phyloP scores from a whole-genome alignment of 108 stramenopile genomes.

The Pseudonitzschia multiseries region DNA sequence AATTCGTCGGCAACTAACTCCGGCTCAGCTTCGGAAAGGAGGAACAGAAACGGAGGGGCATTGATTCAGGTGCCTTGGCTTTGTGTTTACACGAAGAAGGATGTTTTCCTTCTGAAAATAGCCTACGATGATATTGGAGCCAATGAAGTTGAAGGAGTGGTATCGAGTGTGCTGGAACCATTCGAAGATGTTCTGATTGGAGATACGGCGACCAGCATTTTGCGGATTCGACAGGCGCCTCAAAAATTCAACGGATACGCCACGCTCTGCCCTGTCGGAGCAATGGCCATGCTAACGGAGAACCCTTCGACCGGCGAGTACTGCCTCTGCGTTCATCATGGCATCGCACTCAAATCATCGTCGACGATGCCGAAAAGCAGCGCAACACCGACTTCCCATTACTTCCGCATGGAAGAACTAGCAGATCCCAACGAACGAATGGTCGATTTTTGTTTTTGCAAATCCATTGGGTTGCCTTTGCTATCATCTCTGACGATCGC shows the following conservation, averaged over 20 bases:
- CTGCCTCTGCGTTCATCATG: constrained; percentile 35
- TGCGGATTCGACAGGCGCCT: constrained; percentile 65
- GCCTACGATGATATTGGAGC: constrained; percentile 27
- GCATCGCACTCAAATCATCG: constrained; percentile 20
- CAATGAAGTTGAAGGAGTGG: constrained; percentile 27
- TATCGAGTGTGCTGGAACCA: constrained; percentile 48
- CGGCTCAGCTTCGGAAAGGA: not conserved
- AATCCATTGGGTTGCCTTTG: constrained; percentile 39
- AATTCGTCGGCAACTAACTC: not conserved
- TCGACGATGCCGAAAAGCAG: not conserved
- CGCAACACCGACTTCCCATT: constrained; percentile 37
- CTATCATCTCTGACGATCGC: constrained; percentile 55
- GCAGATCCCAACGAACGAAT: constrained; percentile 36
- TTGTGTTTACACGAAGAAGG: constrained; percentile 65
- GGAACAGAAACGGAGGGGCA: constrained; percentile 5
- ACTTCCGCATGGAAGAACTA: constrained; percentile 33
- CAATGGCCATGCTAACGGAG: constrained; percentile 46
- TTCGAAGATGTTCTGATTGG: constrained; percentile 53
- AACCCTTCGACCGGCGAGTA: constrained; percentile 32
- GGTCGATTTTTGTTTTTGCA: constrained; percentile 55
- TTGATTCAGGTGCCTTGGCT: constrained; percentile 44
- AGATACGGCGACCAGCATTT: constrained; percentile 34
- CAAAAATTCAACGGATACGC: constrained; percentile 42
- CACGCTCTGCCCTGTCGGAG: constrained; percentile 35
- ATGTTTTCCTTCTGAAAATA: constrained; percentile 64